Evolutionary conservation across 2,329 filamentous ascomycete species (phyloP).

Genomic region (Fusarium dlaminii): DNA sequence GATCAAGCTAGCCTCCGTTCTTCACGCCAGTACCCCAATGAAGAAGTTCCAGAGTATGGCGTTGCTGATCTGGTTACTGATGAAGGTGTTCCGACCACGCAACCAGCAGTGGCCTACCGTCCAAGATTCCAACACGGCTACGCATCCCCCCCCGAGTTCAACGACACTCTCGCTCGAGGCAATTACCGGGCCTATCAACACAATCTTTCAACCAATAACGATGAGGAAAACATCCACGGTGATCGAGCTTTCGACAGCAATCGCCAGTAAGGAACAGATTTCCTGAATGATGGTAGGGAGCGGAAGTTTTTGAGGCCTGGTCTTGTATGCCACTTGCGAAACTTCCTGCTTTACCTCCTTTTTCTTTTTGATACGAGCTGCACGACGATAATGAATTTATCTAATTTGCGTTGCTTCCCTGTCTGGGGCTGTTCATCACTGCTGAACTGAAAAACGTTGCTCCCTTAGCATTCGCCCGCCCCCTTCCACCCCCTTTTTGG

Average conservation of each 20-base stretch:
- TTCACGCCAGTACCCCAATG: not conserved
- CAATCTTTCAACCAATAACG: not conserved
- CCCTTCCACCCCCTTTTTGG: not conserved
- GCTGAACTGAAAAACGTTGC: not conserved
- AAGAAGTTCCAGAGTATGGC: not conserved
- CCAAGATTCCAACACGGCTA: not conserved
- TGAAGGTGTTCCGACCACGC: not conserved
- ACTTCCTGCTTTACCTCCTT: not conserved
- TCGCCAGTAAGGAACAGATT: not conserved
- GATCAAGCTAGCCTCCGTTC: not conserved
- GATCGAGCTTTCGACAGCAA: not conserved
- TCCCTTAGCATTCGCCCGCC: not conserved
- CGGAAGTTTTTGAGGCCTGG: not conserved
- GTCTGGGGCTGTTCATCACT: not conserved
- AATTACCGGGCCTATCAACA: constrained; percentile 1
- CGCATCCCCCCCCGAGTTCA: not conserved
- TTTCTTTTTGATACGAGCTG: not conserved
- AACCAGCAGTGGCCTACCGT: not conserved
- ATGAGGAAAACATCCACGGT: not conserved
- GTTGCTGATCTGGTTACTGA: not conserved
- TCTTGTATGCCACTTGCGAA: not conserved
- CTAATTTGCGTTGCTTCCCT: not conserved
- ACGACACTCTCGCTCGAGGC: not conserved
- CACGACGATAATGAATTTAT: not conserved
- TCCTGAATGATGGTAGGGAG: not conserved